phyloP scores from a whole-genome alignment of 2,329 filamentous ascomycete genomes.

The Colletotrichum sp. region DNA sequence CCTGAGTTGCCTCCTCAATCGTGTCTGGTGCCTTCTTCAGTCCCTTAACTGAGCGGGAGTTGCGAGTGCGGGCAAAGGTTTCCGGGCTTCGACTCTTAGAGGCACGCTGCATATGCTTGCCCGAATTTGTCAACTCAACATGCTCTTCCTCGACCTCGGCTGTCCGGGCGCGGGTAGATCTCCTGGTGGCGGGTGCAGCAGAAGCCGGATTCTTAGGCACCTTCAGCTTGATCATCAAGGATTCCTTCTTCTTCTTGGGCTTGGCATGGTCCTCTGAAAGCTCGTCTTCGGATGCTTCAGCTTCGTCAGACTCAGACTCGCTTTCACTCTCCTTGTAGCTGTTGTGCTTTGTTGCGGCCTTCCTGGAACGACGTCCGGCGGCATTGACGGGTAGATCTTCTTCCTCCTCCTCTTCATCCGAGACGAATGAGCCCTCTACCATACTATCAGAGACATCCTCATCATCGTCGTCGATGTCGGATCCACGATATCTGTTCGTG shows the following conservation, averaged over 20 bases:
- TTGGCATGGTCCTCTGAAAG: constrained; percentile 22
- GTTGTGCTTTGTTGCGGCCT: constrained; percentile 47
- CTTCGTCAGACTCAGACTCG: constrained; percentile 39
- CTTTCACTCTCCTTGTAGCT: constrained; percentile 53
- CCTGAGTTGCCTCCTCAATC: constrained; percentile 58
- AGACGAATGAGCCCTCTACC: constrained; percentile 52
- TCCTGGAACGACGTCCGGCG: constrained; percentile 53
- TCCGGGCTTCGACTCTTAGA: constrained; percentile 64
- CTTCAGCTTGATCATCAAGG: constrained; percentile 49
- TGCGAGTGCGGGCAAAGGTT: constrained; percentile 44
- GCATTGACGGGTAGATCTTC: constrained; percentile 48
- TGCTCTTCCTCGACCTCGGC: constrained; percentile 60
- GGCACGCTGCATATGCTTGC: constrained; percentile 56
- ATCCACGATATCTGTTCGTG: constrained; percentile 55
- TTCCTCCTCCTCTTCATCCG: constrained; percentile 41
- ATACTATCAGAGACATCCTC: constrained; percentile 60
- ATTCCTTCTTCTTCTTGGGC: constrained; percentile 31
- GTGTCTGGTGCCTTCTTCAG: constrained; percentile 52
- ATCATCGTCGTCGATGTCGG: constrained; percentile 67
- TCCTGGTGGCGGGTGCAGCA: constrained; percentile 38
- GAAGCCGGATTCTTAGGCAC: constrained; percentile 31
- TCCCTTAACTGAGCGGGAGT: constrained; percentile 55
- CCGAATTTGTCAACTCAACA: constrained; percentile 64
- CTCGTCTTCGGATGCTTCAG: constrained; percentile 29
- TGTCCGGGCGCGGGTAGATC: constrained; percentile 57